Evolutionary conservation across 2,329 filamentous ascomycete genomes (phyloP).

Genomic region (Calonectria multiphialidica): DNA sequence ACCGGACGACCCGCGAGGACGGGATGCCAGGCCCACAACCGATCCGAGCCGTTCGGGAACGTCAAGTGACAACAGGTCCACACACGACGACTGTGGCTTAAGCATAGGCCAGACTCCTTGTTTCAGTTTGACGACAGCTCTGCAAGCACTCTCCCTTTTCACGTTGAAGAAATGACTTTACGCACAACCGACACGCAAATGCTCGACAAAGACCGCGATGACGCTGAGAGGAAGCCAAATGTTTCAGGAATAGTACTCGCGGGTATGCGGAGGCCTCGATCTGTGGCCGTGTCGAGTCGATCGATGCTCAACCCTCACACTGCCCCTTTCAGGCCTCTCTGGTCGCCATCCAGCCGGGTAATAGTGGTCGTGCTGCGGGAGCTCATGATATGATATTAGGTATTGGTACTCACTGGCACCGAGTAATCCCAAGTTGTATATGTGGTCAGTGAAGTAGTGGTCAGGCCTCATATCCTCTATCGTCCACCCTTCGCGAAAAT

Average conservation of each 20-base stretch:
- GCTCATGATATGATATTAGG: slow-evolving; percentile 36
- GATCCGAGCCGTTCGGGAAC: slow-evolving; percentile 13
- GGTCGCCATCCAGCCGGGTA: slow-evolving; percentile 33
- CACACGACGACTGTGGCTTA: not conserved
- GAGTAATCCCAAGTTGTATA: slow-evolving; percentile 47
- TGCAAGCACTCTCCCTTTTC: not conserved
- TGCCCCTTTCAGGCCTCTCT: not conserved
- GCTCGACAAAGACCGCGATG: not conserved
- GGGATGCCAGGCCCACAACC: slow-evolving; percentile 11
- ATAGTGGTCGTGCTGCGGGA: slow-evolving; percentile 26
- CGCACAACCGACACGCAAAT: not conserved
- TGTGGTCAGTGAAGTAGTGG: slow-evolving; percentile 54
- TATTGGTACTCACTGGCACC: slow-evolving; percentile 33
- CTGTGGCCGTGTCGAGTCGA: not conserved
- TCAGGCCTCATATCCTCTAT: slow-evolving; percentile 51
- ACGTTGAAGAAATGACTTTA: not conserved
- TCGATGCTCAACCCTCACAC: not conserved
- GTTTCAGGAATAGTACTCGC: not conserved
- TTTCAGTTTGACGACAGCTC: not conserved
- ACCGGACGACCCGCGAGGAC: not conserved
- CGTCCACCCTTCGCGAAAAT: slow-evolving; percentile 51
- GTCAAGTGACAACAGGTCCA: slow-evolving; percentile 6
- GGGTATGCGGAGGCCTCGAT: not conserved
- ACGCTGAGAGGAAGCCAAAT: not conserved
- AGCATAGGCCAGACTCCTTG: not conserved